Evolutionary conservation across 148 eudicot species (phyloP).

Genomic region (Chenopodium suecicum): DNA sequence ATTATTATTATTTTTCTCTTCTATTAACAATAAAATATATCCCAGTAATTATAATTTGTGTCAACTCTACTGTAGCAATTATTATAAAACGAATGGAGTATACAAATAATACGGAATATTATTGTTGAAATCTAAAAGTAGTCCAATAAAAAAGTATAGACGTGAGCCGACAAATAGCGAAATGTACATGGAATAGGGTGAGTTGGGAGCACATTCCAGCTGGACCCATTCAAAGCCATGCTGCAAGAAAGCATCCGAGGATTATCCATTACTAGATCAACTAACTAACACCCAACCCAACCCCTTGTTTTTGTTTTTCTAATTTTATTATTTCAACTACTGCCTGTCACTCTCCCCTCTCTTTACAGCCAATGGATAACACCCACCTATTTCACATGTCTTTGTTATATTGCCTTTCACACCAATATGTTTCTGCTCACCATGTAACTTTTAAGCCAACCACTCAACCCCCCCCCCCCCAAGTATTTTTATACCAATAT

Average conservation of each 20-base stretch:
- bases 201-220: slow-evolving; percentile 11
- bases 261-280: slow-evolving; percentile 19
- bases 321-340: background rate
- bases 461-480: slow-evolving; percentile 13
- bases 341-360: slow-evolving; percentile 11
- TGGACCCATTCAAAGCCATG: slow-evolving; percentile 20
- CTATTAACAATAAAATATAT: too few species aligned
- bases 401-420: slow-evolving; percentile 11
- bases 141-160: background rate
- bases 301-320: background rate
- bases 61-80: too few species aligned
- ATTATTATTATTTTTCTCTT: too few species aligned
- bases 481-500: too few species aligned
- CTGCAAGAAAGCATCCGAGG: slow-evolving; percentile 14
- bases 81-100: too few species aligned
- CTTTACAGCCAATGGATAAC: slow-evolving; percentile 15
- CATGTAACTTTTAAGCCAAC: slow-evolving; percentile 30
- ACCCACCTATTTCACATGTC: slow-evolving; percentile 15
- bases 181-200: background rate
- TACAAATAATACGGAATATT: too few species aligned
- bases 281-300: slow-evolving; percentile 1
- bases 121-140: too few species aligned
- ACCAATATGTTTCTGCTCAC: background rate
- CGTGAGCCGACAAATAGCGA: background rate
- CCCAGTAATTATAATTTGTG: too few species aligned